Percentiles rank a stretch among this genome's conserved stretches.
These are phyloP conservation scores for Endotrypanum monterogeii DNA, from an alignment of 208 protist species.

Conservation along the genomic window DNA sequence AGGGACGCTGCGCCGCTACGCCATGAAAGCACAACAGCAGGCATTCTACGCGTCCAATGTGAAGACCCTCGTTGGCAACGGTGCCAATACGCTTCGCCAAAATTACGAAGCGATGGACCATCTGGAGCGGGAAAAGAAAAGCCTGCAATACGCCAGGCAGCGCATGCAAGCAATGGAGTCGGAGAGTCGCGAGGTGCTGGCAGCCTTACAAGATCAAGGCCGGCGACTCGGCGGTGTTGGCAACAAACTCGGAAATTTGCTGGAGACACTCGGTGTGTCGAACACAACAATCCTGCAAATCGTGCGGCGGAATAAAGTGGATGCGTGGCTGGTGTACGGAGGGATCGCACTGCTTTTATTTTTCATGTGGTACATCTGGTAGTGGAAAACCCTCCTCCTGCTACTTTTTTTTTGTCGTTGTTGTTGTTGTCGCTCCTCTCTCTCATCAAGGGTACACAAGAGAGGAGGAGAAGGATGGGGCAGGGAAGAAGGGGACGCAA, in stretches of 20 bases:
- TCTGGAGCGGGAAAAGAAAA: slow-evolving; percentile 57
- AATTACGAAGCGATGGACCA: slow-evolving; percentile 54
- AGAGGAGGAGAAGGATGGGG: not conserved
- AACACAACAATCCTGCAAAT: slow-evolving; percentile 81
- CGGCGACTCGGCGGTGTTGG: slow-evolving; percentile 55
- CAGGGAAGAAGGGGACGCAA: too few species aligned
- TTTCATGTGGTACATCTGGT: slow-evolving; percentile 77
- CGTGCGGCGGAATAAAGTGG: slow-evolving; percentile 76
- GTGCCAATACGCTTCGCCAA: slow-evolving; percentile 24
- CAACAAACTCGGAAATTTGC: slow-evolving; percentile 57
- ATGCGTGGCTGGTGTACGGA: slow-evolving; percentile 83
- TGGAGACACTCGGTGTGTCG: slow-evolving; percentile 80
- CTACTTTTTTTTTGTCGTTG: not conserved
- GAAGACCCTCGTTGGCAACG: slow-evolving; percentile 55
- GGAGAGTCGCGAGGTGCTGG: slow-evolving; percentile 70
- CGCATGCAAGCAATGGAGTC: slow-evolving; percentile 69
- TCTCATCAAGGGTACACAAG: not conserved
- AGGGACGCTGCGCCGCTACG: slow-evolving; percentile 39
- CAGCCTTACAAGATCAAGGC: slow-evolving; percentile 67
- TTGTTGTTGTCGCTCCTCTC: not conserved
- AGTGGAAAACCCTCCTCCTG: not conserved
- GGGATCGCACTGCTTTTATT: slow-evolving; percentile 63
- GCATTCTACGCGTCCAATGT: slow-evolving; percentile 37
- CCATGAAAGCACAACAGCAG: slow-evolving; percentile 42
- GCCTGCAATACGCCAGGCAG: slow-evolving; percentile 65